Base-by-base conservation (phyloP, 2,329 filamentous ascomycete species). In the Pestalotiopsis sp. region DNA sequence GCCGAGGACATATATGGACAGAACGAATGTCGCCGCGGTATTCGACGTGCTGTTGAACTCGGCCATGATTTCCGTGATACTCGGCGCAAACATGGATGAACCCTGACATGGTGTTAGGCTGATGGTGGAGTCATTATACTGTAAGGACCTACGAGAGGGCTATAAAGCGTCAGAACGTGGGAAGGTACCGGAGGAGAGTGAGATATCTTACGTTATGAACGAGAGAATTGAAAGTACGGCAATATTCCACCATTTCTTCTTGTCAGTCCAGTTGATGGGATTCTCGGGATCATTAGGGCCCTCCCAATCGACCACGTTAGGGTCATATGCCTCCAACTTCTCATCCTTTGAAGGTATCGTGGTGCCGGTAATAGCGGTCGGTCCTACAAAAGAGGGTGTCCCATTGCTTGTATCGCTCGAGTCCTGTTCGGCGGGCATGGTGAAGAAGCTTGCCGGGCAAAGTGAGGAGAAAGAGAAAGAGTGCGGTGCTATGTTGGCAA, bases 291-390 rank as follows among this genome's bases (percentile, higher is more conserved):
- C 88, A 67, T 86, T 77, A 0, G 84, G 82, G 0, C 85, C 83
- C 71, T 90, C 87, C 86, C 88, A 91, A 68, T 83, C 84, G 13
- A 91, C 84, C 12, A 88, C 77, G 70, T 87, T 83, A 1, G 84
- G 81, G 71, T 87, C 82, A 17, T 17, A 45, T 13, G 39, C 17
- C 20, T 45, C 39, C 39, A 9, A 45, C 17, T 45, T 45, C 39
- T 45, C 39, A 17, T 45, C 39, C 17, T 13, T 45, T 4, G 39
- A 45, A 45, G 39, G 39, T 11, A 45, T 13, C 3, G 39, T 45
- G 7, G 39, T 45, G 17, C 39, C 9, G 12, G 17, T 11, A 45
- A 45, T 45, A 12, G 39, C 39, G 17, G 39, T 45, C 1, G 39
- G 13, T 12, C 39, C 39, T 13, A 13, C 39, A 13, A 3, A 17